These are phyloP conservation scores for Myxozyma sirexii DNA, from an alignment of 805 yeast species.

Conservation along the genomic window DNA sequence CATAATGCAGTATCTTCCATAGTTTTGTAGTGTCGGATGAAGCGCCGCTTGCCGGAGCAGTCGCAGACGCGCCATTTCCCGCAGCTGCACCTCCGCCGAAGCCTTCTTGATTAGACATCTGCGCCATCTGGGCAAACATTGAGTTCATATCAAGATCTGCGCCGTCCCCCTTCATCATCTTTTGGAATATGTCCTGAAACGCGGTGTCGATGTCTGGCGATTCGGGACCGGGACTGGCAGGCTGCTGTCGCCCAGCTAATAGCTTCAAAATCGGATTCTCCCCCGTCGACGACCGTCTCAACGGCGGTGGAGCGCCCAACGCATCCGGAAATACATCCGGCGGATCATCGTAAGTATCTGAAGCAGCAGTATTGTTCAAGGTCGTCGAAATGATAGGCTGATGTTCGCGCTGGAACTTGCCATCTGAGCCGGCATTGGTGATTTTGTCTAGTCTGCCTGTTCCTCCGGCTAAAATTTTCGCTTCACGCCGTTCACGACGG, in stretches of 20 bases:
- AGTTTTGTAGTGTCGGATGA: constrained; percentile 1
- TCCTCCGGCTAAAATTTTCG: constrained; percentile 34
- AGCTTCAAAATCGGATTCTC: constrained; percentile 26
- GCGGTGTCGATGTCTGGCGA: constrained; percentile 3
- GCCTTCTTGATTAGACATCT: constrained; percentile 4
- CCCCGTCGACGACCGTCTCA: constrained; percentile 7
- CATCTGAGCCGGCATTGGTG: constrained; percentile 16
- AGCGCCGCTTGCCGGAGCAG: neutral
- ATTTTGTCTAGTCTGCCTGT: constrained; percentile 32
- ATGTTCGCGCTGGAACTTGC: constrained; percentile 6
- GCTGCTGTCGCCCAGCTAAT: constrained; percentile 22
- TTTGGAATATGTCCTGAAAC: constrained; percentile 16
- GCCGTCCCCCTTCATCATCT: constrained; percentile 10
- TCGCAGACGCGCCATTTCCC: neutral
- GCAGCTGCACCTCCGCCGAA: neutral
- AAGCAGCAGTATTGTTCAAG: neutral
- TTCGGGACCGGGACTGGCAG: constrained; percentile 5
- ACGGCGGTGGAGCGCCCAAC: neutral
- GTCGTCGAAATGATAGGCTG: constrained; percentile 8
- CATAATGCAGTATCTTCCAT: constrained; percentile 17
- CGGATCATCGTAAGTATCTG: constrained; percentile 16
- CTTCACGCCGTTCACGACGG: constrained; percentile 37
- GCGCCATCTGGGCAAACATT: constrained; percentile 12
- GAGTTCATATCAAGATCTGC: constrained; percentile 11
- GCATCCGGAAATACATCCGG: constrained; percentile 14